Base-by-base conservation (phyloP, 108 stramenopile genomes). In the Conticribra weissflogii region DNA sequence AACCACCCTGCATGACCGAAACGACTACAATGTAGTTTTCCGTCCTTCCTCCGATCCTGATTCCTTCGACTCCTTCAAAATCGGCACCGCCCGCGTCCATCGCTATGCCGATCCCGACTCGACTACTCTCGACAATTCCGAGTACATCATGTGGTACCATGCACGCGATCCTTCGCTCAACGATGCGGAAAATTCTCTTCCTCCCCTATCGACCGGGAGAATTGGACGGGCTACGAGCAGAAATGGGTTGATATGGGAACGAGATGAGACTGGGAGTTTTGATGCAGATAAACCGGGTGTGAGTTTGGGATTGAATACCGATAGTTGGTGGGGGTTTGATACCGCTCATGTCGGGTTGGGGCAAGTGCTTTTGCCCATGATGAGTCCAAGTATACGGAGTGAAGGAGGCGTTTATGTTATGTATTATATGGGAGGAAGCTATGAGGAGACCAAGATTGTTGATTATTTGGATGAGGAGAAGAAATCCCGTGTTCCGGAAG, bases 261-360 rank as follows among this genome's bases (percentile, higher is more conserved):
- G 89, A 41, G 85, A 85, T 60, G 72, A 74, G 30, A 56, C 50
- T 9, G 92, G 89, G 1, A 83, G 81, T 56, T 50, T 64, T 5
- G 71, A 78, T 49, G 83, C 84, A 32, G 92, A 90, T 49, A 77
- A 66, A 28, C n/a, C 47, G 27, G 93, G 87, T 32, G 85, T 87
- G 1, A 83, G 81, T 9, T 59, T 97, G 7, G 96, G 94, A 31
- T 64, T 92, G 50, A 97, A 97, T 78, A 77, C 86, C 21, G 96
- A 95, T 33, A 82, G 86, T 41, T 97, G 96, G 96, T 97, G 94
- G 92, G 88, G 88, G 28, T 97, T 97, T 67, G 96, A 97, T 71
- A 94, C 94, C 0, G 83, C 91, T 2, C 96, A 97, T 73, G 66
- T 92, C 22, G 96, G 96, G 23, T 72, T 97, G 24, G 96, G 96